Conservation (phyloP, 371 early-diverging fungal species). For the Mortierella sp. region DNA sequence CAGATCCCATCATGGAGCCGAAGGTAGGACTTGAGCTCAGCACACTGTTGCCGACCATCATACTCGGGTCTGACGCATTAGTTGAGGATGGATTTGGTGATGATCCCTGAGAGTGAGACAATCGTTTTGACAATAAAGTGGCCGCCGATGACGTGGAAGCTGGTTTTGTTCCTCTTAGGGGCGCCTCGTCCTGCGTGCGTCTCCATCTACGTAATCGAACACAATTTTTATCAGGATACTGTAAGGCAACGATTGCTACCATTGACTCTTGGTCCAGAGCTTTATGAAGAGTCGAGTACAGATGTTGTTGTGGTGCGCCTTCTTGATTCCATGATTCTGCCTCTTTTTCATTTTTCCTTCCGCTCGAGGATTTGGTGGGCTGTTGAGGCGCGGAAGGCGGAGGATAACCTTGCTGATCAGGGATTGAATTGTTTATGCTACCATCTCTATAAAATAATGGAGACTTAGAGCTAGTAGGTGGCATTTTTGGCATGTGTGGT, state of each 20-base stretch:
- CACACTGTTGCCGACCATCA: not conserved
- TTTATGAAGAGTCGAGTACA: slow-evolving; percentile 37
- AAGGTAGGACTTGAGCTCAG: slow-evolving; percentile 9
- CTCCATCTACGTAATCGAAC: slow-evolving; percentile 39
- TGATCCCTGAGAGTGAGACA: slow-evolving; percentile 30
- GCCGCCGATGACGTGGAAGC: slow-evolving; percentile 10
- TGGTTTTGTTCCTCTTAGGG: not conserved
- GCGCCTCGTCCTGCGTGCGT: slow-evolving; percentile 35
- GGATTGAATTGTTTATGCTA: not conserved
- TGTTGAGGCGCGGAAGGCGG: slow-evolving; percentile 10
- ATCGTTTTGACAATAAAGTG: slow-evolving; percentile 25
- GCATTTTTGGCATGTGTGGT: slow-evolving; percentile 34
- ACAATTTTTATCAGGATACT: slow-evolving; percentile 45
- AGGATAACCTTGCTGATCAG: slow-evolving; percentile 10
- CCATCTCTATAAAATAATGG: slow-evolving; percentile 10
- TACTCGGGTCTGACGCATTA: slow-evolving; percentile 7
- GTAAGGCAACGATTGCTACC: slow-evolving; percentile 50
- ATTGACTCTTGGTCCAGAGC: slow-evolving; percentile 37
- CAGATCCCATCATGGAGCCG: slow-evolving; percentile 11
- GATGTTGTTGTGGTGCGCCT: slow-evolving; percentile 15
- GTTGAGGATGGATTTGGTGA: slow-evolving; percentile 23
- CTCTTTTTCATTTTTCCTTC: slow-evolving; percentile 14
- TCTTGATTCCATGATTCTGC: slow-evolving; percentile 7
- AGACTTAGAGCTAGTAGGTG: slow-evolving; percentile 24
- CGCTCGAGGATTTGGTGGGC: not conserved